Base-by-base conservation (phyloP, 345 rosid species). In the Clausena lansium region DNA sequence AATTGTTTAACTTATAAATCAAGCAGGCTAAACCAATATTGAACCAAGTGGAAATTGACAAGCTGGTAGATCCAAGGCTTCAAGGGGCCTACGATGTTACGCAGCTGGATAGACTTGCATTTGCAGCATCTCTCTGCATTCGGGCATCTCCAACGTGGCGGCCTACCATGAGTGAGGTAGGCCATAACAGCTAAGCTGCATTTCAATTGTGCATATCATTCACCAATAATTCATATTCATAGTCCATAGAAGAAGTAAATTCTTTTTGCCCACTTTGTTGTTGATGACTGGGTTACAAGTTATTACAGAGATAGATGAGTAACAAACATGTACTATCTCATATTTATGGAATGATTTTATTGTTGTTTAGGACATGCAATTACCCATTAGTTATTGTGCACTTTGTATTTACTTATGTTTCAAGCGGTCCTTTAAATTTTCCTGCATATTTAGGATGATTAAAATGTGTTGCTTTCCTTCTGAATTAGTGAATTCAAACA, bases 101-200 rank as follows among this genome's bases (percentile, higher is more conserved):
- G 15, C 90, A 91, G 81, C 87, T 92, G 81, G 87, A 80, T 76
- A 87, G 88, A 67, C 89, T 96, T 75, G 88, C 94, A 54, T 91
- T 91, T 19, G 91, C 94, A 6, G 97, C 98, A 4, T 92, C 99
- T 38, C 91, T 96, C 50, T 96, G 97, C 73, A 96, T 94, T 71
- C 79, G 97, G 61, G 85, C 97, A 45, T 91, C 97, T 24, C 80
- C 97, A 55, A 73, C 76, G 30, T 94, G 91, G 97, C 95, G 99
- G 66, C 98, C 97, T 45, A 88, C 93, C 59, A 94, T 94, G 92
- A 89, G 81, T 32, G 92, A 96, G 98, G 98, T 96, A 85, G 57
- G 47, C n/a, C 59, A 19, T 32, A 32, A 38, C 54, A 55, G 19
- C 39, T 32, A 35, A 24, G 54, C 71, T 47, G 17, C 65, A 67